Conservation (phyloP, 164 flowering plant species). For the Platanus orientalis region DNA sequence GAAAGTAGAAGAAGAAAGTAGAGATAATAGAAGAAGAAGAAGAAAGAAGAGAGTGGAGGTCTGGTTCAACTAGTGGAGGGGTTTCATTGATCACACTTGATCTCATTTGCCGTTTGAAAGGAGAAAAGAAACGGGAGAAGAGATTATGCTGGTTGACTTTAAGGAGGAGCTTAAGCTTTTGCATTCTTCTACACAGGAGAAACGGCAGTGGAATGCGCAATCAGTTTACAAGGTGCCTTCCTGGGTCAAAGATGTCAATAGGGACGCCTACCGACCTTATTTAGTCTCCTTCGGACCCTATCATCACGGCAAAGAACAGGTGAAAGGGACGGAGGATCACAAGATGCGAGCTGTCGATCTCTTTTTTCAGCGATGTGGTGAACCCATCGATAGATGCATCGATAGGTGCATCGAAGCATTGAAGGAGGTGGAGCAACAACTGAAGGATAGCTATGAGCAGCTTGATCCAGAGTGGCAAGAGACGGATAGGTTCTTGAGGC, state of each 20-base stretch:
- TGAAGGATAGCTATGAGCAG: conserved; percentile 6
- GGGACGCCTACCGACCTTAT: conserved; percentile 8
- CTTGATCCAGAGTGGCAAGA: not conserved
- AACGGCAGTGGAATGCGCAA: not conserved
- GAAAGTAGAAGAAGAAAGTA: no score
- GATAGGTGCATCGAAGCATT: not conserved
- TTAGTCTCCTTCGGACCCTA: conserved; percentile 17
- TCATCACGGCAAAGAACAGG: conserved; percentile 8
- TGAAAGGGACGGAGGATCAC: conserved; percentile 15
- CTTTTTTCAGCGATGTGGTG: not conserved
- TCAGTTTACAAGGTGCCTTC: conserved; percentile 14
- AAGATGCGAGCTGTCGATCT: conserved; percentile 10
- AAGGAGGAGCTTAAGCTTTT: no score
- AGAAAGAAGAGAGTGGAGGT: no score
- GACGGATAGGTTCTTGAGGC: conserved; percentile 5
- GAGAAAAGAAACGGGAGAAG: no score
- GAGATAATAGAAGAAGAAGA: no score
- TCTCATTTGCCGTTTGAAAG: no score
- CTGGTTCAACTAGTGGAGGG: no score
- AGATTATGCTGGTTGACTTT: no score
- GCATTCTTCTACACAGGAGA: not conserved
- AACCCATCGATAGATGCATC: no score
- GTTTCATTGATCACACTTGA: no score
- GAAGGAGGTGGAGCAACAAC: not conserved
- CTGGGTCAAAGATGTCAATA: not conserved